These are phyloP conservation scores for Sugiyamaella pinicola DNA, from an alignment of 1,139 yeast species.

Conservation along the genomic window DNA sequence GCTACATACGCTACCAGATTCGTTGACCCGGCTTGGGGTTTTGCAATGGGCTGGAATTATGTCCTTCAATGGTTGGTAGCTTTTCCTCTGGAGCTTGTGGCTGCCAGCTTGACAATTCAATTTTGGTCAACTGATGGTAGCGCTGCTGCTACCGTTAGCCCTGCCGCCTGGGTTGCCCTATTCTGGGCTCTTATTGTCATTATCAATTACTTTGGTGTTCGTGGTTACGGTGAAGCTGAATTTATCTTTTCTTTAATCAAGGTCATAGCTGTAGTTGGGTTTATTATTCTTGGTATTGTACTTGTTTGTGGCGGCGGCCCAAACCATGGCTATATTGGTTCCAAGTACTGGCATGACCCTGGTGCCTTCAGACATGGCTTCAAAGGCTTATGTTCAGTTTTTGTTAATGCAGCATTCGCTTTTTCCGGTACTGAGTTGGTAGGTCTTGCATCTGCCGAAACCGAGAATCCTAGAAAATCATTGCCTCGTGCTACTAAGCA, in stretches of 20 bases:
- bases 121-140: conserved; percentile 70
- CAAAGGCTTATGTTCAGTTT: conserved; percentile 80
- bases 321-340: conserved; percentile 63
- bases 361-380: conserved; percentile 63
- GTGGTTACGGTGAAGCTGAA: conserved; percentile 79
- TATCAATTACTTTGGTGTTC: conserved; percentile 71
- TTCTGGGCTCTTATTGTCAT: conserved; percentile 59
- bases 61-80: conserved; percentile 79
- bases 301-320: conserved; percentile 73
- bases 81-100: conserved; percentile 76
- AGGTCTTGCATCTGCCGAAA: conserved; percentile 71
- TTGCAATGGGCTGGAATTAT: conserved; percentile 84
- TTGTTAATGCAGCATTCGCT: conserved; percentile 87
- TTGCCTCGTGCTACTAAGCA: conserved; percentile 74
- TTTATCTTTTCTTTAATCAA: conserved; percentile 63
- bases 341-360: conserved; percentile 61
- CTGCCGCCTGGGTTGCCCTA: conserved; percentile 68
- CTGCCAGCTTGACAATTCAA: conserved; percentile 71
- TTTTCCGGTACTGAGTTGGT: conserved; percentile 84
- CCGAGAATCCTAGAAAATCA: conserved; percentile 59
- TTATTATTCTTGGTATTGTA: conserved; percentile 63
- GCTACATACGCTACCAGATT: conserved; percentile 56
- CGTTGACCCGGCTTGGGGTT: conserved; percentile 68
- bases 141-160: conserved; percentile 48
- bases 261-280: conserved; percentile 64